Evolutionary conservation across 108 stramenopile species (phyloP).

Genomic region (Conticribra guillardii): DNA sequence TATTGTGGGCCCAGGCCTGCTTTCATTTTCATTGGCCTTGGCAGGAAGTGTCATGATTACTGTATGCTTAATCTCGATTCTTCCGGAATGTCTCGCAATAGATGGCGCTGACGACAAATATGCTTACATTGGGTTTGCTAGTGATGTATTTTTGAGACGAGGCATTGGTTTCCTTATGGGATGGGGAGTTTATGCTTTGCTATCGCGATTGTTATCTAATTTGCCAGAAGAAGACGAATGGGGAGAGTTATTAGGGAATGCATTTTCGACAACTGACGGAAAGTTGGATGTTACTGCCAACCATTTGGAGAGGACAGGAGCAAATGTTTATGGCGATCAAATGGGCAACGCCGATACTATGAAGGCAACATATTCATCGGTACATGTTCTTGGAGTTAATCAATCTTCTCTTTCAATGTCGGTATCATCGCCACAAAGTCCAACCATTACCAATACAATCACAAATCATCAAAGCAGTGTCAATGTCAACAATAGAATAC

Average conservation of each 20-base stretch:
- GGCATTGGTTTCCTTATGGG: neutral
- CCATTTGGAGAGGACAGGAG: neutral
- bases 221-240: constrained; percentile 17
- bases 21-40: constrained; percentile 15
- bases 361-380: too few species aligned
- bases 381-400: too few species aligned
- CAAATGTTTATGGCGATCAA: too few species aligned
- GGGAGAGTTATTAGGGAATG: neutral
- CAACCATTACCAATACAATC: neutral
- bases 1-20: constrained; percentile 13
- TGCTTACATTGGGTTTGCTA: neutral
- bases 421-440: too few species aligned
- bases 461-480: too few species aligned
- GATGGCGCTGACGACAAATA: neutral
- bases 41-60: constrained; percentile 38
- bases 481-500: neutral
- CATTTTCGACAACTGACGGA: neutral
- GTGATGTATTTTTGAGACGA: neutral
- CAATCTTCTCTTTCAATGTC: too few species aligned
- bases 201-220: neutral
- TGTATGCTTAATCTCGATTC: constrained; percentile 10
- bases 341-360: too few species aligned
- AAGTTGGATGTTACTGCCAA: neutral
- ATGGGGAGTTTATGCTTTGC: constrained; percentile 10
- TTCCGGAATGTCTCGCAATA: constrained; percentile 15